Base-by-base conservation (phyloP, 1,139 yeast genomes). In the Taphrina pruni region DNA sequence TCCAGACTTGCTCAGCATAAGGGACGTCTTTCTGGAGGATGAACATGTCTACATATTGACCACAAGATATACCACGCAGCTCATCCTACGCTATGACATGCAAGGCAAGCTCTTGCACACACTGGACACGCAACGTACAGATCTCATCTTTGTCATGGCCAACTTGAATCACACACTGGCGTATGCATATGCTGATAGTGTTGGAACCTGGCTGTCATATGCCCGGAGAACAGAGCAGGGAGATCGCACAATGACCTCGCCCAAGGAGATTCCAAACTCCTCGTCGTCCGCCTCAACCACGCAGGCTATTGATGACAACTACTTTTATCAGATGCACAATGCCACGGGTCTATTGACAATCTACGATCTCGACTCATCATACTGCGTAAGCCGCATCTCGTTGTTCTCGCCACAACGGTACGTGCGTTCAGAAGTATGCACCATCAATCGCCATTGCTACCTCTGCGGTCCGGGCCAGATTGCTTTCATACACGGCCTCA, bases 371-470 rank as follows among this genome's bases (percentile, higher is more conserved):
- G 62, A 58, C 26, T 45, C 43, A 14, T 45, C 35, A 9, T 58
- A 58, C 52, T 45, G 51, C 32, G 62, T 58, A 20, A 36, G 48
- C 41, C 38, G 54, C 11, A 58, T 58, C 38, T 21, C 62, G 9
- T 9, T 43, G 43, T 58, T 43, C 26, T 45, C 62, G 8, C 39
- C 48, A 6, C 62, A 58, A 32, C 26, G 43, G 11, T 8, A 56
- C 6, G 26, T 56, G 20, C 39, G 60, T 8, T 20, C 52, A 9
- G 51, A 43, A n/a, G 54, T 58, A 11, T 43, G 39, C 39, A 45
- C 62, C 6, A 58, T 58, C 62, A 58, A 58, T 32, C 38, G 62
- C 20, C 62, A 58, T 32, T 21, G 54, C 26, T 58, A 58, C 41
- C 39, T 58, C 20, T 46, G 51, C 32, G 62, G 62, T 5, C 54